phyloP scores from a whole-genome alignment of 192 early-diverging fungal species.

The Backusella liffmaniae region DNA sequence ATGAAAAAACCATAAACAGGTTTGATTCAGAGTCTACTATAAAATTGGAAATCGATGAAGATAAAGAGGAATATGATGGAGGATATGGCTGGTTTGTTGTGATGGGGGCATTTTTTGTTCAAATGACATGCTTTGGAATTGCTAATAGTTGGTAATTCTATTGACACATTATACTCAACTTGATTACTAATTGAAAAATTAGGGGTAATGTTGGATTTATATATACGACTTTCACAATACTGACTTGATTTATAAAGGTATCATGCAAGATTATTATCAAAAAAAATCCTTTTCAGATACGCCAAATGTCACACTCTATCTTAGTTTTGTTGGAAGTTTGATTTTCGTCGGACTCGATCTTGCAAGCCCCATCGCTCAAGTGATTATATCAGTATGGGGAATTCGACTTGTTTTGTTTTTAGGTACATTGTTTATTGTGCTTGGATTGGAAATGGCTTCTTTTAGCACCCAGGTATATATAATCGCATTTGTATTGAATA shows the following conservation, averaged over 20 bases:
- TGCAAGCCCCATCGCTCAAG: conserved; percentile 22
- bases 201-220: background rate
- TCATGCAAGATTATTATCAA: conserved; percentile 35
- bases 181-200: background rate
- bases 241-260: conserved; percentile 13
- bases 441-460: conserved; percentile 19
- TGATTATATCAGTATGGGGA: conserved; percentile 11
- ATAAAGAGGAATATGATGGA: conserved; percentile 20
- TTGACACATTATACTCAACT: background rate
- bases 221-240: background rate
- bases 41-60: background rate
- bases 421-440: conserved; percentile 5
- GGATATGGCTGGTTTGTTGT: conserved; percentile 41
- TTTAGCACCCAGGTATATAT: conserved; percentile 21
- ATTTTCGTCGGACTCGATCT: conserved; percentile 5
- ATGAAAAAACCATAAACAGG: background rate
- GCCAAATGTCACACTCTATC: conserved; percentile 12
- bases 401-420: conserved; percentile 7
- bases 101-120: conserved; percentile 39
- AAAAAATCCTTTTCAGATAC: conserved; percentile 17
- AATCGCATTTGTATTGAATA: background rate
- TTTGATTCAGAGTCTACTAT: background rate
- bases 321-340: conserved; percentile 29
- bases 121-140: conserved; percentile 5
- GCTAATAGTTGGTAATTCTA: conserved; percentile 1